Evolutionary conservation across 306 rosid species (phyloP).

Genomic region (Sophora flavescens): DNA sequence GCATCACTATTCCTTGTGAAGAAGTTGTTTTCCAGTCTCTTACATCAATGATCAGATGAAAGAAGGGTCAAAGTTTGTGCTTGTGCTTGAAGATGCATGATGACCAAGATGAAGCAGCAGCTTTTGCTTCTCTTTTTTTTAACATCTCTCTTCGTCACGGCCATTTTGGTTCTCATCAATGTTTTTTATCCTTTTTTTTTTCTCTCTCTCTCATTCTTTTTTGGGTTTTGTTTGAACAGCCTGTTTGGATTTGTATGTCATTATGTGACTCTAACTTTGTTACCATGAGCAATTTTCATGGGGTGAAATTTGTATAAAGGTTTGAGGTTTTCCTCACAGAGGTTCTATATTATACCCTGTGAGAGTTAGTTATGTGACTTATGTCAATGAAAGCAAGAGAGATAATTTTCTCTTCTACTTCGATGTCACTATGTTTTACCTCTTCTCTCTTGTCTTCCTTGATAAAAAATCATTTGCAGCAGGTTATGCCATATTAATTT

Average conservation of each 20-base stretch:
- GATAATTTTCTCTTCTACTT: slow-evolving; percentile 21
- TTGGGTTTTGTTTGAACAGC: slow-evolving; percentile 41
- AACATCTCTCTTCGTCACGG: slow-evolving; percentile 60
- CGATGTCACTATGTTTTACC: neutral
- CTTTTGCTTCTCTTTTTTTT: slow-evolving; percentile 64
- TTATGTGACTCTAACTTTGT: slow-evolving; percentile 62
- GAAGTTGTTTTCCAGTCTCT: slow-evolving; percentile 84
- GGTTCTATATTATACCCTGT: slow-evolving; percentile 46
- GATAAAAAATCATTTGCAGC: neutral
- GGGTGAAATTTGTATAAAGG: slow-evolving; percentile 66
- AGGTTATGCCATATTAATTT: neutral
- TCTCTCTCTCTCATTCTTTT: too few species aligned
- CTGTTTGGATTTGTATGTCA: slow-evolving; percentile 49
- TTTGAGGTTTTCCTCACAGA: slow-evolving; percentile 54
- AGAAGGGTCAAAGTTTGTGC: slow-evolving; percentile 35
- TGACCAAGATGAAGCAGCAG: slow-evolving; percentile 66
- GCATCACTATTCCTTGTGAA: slow-evolving; percentile 93
- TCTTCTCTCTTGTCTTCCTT: neutral
- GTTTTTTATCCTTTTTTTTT: slow-evolving; percentile 41
- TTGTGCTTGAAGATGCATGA: slow-evolving; percentile 60
- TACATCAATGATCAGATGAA: slow-evolving; percentile 76
- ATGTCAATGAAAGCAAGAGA: slow-evolving; percentile 47
- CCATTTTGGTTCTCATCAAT: slow-evolving; percentile 12
- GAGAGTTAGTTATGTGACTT: slow-evolving; percentile 54
- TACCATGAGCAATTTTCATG: slow-evolving; percentile 53